Base-by-base conservation (phyloP, 169 alveolate species). In the Cryptosporidium ryanae region DNA sequence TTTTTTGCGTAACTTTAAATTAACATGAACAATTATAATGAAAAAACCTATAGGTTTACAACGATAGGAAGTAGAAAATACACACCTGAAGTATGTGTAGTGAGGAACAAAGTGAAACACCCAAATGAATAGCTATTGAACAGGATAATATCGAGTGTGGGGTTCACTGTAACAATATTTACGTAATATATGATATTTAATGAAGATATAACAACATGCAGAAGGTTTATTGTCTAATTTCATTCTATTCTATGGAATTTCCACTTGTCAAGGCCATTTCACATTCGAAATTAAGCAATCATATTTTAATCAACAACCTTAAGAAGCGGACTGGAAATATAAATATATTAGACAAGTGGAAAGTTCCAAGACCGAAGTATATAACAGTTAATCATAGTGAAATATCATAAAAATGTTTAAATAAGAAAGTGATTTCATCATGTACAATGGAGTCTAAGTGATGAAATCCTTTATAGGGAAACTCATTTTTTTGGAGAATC, bases 401-500 rank as follows among this genome's bases (percentile, higher is more conserved):
- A n/a, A 94, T 94, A 50, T 82, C 89, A 13, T 82, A 76, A 83
- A 95, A n/a, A 90, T 93, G 31, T 67, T 65, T 83, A 94, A 94
- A 67, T 99, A 97, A 90, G 94, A 93, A 83, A 95, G 95, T 65
- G 99, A 97, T 82, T 97, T 94, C 82, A 94, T 97, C 34, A 92
- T 94, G 13, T 96, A 95, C 82, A 93, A 95, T 63, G 96, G 97
- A 15, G 82, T 94, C 34, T 93, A 96, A 90, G 84, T 98, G 64
- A 92, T 92, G 64, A 98, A 98, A 84, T 99, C 99, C 0, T 98
- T 97, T 90, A 97, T 98, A 0, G 99, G 97, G 90, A 98, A 97
- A 67, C 98, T 99, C 3, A 89, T 95, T 66, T 96, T 97, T 91
- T 98, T 99, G 2, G 99, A 98, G 89, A 97, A 97, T 91, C 99